Percentiles rank a stretch among this genome's conserved stretches.
phyloP scores from a whole-genome alignment of 2,329 filamentous ascomycete species.

The Xylaria sp. region DNA sequence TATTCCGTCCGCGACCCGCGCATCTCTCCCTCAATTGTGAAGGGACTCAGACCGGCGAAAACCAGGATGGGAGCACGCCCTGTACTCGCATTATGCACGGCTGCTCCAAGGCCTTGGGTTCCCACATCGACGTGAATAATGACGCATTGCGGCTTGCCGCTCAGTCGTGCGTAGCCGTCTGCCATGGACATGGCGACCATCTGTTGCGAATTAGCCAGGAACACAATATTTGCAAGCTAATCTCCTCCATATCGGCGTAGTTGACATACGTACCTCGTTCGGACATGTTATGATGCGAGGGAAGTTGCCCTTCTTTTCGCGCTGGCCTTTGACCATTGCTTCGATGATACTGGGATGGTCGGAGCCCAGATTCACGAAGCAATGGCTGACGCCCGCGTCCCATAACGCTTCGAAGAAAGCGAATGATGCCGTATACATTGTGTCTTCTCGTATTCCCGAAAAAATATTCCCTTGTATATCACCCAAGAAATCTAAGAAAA shows the following conservation, averaged over 20 bases:
- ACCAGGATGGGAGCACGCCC: constrained; percentile 77
- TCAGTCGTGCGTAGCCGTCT: constrained; percentile 77
- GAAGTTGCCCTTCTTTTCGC: constrained; percentile 67
- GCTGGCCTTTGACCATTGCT: constrained; percentile 78
- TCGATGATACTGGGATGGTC: constrained; percentile 80
- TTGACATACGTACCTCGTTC: constrained; percentile 69
- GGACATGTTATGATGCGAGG: constrained; percentile 80
- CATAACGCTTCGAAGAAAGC: constrained; percentile 65
- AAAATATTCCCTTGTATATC: background rate
- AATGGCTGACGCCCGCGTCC: constrained; percentile 45
- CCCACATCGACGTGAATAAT: constrained; percentile 84
- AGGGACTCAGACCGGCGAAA: constrained; percentile 79
- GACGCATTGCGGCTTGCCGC: constrained; percentile 75
- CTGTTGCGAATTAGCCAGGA: constrained; percentile 45
- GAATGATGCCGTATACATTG: constrained; percentile 67
- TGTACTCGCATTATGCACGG: constrained; percentile 78
- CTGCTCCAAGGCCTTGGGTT: constrained; percentile 77
- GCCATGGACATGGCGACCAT: constrained; percentile 88
- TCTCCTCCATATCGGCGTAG: background rate
- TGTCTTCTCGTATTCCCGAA: constrained; percentile 16
- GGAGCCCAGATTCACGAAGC: constrained; percentile 70
- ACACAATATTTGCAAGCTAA: background rate
- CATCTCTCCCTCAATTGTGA: constrained; percentile 78
- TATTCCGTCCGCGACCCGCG: constrained; percentile 80
- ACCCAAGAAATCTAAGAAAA: background rate